phyloP scores from a whole-genome alignment of 73 alveolate species.

The Paramecium biaurelia region DNA sequence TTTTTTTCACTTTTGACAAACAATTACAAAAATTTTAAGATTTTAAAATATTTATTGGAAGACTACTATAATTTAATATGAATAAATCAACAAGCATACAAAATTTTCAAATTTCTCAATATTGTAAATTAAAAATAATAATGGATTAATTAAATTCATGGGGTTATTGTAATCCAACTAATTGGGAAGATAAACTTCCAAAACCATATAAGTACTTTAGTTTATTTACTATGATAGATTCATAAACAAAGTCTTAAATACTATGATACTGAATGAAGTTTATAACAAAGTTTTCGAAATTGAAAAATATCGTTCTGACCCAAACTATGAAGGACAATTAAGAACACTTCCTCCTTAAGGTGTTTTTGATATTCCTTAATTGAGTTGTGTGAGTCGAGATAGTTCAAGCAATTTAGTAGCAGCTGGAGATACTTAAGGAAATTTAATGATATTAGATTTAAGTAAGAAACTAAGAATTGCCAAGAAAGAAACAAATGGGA shows the following conservation, averaged over 20 bases:
- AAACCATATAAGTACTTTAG: conserved; percentile 53
- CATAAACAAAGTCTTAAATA: conserved; percentile 35
- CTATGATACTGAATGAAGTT: conserved; percentile 13
- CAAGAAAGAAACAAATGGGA: conserved; percentile 54
- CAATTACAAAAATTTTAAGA: too few species aligned
- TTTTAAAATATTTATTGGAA: too few species aligned
- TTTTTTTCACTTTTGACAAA: too few species aligned
- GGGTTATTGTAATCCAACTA: conserved; percentile 62
- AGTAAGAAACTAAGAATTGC: conserved; percentile 52
- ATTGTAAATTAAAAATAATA: neutral
- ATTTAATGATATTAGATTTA: conserved; percentile 43
- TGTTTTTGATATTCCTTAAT: conserved; percentile 45
- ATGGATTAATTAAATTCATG: conserved; percentile 58
- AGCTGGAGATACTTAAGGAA: conserved; percentile 61
- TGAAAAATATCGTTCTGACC: conserved; percentile 61
- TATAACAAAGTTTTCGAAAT: conserved; percentile 55
- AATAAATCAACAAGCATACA: neutral
- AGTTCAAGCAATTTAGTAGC: conserved; percentile 34
- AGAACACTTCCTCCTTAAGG: conserved; percentile 62
- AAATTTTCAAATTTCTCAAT: neutral
- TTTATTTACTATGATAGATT: neutral
- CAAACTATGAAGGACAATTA: conserved; percentile 63
- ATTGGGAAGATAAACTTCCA: conserved; percentile 53
- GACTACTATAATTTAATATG: neutral
- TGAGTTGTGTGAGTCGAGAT: conserved; percentile 28